Evolutionary conservation across 1,139 yeast species (phyloP).

Genomic region (Williopsis jadinii): DNA sequence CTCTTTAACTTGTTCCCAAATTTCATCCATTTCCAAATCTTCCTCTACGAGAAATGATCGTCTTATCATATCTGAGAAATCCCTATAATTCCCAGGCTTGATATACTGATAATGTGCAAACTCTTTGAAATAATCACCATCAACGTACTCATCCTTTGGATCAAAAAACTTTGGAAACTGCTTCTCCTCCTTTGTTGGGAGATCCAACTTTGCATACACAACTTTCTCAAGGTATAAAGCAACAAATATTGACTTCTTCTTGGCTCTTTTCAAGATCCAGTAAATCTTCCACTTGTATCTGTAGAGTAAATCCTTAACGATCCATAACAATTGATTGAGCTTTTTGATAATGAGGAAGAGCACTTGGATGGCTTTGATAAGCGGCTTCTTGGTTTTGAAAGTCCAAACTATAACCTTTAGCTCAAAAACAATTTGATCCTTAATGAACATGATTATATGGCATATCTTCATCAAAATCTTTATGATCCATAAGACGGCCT

Average conservation of each 20-base stretch:
- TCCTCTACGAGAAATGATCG: neutral
- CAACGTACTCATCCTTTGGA: constrained; percentile 5
- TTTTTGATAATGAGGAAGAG: constrained; percentile 6
- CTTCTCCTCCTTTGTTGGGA: constrained; percentile 5
- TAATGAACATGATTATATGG: constrained; percentile 3
- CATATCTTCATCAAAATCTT: constrained; percentile 7
- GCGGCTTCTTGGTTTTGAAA: constrained; percentile 7
- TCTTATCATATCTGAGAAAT: neutral
- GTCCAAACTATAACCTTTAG: constrained; percentile 6
- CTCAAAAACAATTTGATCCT: constrained; percentile 6
- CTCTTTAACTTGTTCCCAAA: constrained; percentile 2
- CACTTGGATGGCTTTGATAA: constrained; percentile 7
- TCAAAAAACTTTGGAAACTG: constrained; percentile 2
- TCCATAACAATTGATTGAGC: constrained; percentile 7
- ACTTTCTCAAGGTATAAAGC: constrained; percentile 55
- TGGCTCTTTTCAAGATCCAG: constrained; percentile 3
- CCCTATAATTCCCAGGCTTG: constrained; percentile 7
- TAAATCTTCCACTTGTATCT: constrained; percentile 9
- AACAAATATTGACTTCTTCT: constrained; percentile 35
- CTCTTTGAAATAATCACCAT: constrained; percentile 14
- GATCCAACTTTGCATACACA: constrained; percentile 7
- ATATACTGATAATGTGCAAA: constrained; percentile 10
- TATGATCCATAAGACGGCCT: constrained; percentile 3
- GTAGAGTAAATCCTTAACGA: constrained; percentile 6
- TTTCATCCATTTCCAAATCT: neutral